These are phyloP conservation scores for Dothiorella sarmentorum DNA, from an alignment of 2,329 filamentous ascomycete genomes.

Conservation along the genomic window DNA sequence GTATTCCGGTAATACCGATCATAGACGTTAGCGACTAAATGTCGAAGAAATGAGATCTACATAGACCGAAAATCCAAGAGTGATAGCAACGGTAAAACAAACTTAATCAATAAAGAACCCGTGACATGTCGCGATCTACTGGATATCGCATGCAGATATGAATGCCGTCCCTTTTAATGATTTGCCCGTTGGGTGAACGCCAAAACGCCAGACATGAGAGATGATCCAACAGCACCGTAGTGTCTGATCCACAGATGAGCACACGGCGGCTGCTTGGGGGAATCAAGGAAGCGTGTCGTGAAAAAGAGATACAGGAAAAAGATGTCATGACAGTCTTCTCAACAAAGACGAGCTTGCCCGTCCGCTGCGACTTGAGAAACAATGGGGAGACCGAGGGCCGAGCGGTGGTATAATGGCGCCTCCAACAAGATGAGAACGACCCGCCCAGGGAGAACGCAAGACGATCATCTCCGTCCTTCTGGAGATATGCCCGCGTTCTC, in stretches of 20 bases:
- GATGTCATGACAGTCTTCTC: not conserved
- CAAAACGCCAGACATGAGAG: constrained; percentile 3
- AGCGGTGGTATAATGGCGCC: constrained; percentile 4
- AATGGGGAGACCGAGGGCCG: not conserved
- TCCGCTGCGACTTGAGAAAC: not conserved
- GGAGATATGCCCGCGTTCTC: not conserved
- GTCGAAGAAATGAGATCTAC: not conserved
- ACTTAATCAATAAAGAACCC: not conserved
- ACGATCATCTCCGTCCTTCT: not conserved
- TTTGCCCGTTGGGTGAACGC: not conserved
- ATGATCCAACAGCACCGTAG: not conserved
- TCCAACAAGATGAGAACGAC: not conserved
- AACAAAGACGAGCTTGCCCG: not conserved
- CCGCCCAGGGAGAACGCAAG: not conserved
- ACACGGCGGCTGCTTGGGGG: not conserved
- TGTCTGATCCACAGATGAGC: not conserved
- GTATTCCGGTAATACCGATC: not conserved
- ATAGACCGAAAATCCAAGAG: not conserved
- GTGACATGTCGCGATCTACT: not conserved
- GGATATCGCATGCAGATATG: not conserved
- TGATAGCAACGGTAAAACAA: not conserved
- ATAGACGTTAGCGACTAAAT: not conserved
- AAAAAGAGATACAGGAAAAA: not conserved
- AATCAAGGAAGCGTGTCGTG: constrained; percentile 12
- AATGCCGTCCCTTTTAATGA: not conserved